Conservation (phyloP, 225 moss, liverwort and hornwort species). For the Pseudoscleropodium purum region DNA sequence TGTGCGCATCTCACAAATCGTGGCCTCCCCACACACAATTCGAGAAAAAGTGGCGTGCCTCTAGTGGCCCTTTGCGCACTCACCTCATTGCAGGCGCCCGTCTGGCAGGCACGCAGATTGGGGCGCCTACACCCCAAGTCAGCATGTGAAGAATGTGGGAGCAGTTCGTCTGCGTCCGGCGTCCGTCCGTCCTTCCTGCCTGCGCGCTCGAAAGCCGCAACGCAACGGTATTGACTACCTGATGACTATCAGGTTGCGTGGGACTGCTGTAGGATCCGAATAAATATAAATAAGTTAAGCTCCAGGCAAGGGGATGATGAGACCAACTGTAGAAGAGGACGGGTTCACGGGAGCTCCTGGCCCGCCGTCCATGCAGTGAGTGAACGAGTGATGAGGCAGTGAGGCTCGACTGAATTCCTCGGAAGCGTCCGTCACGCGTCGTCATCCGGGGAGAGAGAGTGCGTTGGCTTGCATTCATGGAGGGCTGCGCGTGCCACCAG, state of each 20-base stretch:
- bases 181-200: background rate
- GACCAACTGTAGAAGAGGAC: background rate
- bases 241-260: background rate
- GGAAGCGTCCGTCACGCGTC: background rate
- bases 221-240: background rate
- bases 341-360: background rate
- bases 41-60: background rate
- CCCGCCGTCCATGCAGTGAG: background rate
- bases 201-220: background rate
- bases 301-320: background rate
- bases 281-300: background rate
- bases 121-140: background rate
- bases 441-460: background rate
- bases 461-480: background rate
- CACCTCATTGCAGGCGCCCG: background rate
- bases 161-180: background rate
- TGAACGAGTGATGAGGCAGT: background rate
- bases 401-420: background rate
- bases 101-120: background rate
- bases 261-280: background rate
- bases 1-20: background rate
- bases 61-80: background rate
- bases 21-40: background rate
- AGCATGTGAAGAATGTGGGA: slow-evolving; percentile 5
- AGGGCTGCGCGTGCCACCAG: background rate